phyloP scores from a whole-genome alignment of 768 basidiomycete species.

The Leccinum ochraceum region DNA sequence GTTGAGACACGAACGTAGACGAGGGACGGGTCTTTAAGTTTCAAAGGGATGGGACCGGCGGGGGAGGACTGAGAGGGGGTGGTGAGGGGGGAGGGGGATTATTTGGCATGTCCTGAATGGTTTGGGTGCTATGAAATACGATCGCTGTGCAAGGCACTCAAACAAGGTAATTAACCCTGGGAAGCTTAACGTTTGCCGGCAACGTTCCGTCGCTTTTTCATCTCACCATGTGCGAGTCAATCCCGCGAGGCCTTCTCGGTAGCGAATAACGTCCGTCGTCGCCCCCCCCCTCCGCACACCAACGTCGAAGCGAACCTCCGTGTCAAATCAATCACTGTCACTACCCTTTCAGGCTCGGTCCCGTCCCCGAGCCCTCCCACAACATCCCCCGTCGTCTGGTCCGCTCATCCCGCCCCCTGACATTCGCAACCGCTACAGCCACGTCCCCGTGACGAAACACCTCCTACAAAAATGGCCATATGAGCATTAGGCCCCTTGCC shows the following conservation, averaged over 20 bases:
- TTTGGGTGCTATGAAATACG: constrained; percentile 31
- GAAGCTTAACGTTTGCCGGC: constrained; percentile 38
- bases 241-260: constrained; percentile 36
- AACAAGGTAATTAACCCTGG: constrained; percentile 34
- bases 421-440: constrained; percentile 27
- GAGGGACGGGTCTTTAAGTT: constrained; percentile 18
- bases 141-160: constrained; percentile 38
- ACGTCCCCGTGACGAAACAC: constrained; percentile 18
- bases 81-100: constrained; percentile 6
- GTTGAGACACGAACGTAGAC: not conserved
- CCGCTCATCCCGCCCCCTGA: not conserved
- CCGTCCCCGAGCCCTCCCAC: constrained; percentile 6
- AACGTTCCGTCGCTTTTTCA: constrained; percentile 29
- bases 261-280: constrained; percentile 36
- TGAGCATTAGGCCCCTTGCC: constrained; percentile 10
- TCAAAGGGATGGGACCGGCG: constrained; percentile 12
- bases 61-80: constrained; percentile 14
- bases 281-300: constrained; percentile 5
- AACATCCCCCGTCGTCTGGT: not conserved
- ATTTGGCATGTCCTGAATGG: not conserved
- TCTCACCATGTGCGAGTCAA: constrained; percentile 31
- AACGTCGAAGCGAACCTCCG: constrained; percentile 23
- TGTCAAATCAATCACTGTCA: constrained; percentile 11
- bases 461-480: constrained; percentile 29
- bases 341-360: constrained; percentile 11